Evolutionary conservation across 1,284 basidiomycete species (phyloP).

Genomic region (Puccinia coronata): DNA sequence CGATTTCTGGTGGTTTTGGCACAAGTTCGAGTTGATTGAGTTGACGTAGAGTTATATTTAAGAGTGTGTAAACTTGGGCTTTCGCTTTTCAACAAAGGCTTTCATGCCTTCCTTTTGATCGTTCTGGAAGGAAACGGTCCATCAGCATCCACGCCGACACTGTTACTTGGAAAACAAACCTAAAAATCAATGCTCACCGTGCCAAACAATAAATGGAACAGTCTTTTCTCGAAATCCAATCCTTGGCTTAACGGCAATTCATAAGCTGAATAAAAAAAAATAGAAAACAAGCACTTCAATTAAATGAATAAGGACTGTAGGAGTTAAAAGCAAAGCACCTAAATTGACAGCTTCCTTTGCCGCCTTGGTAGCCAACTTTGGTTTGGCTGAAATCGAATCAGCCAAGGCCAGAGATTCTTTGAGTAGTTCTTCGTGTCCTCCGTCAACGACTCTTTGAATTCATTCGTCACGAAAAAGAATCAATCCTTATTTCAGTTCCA

Average conservation of each 20-base stretch:
- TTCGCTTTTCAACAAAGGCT: conserved; percentile 97
- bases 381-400: conserved; percentile 77
- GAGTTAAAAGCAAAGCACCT: conserved; percentile 61
- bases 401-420: conserved; percentile 85
- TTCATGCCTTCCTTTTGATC: conserved; percentile 98
- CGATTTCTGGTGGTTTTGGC: too few relatives aligned
- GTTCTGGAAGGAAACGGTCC: conserved; percentile 58
- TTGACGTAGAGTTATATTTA: too few relatives aligned
- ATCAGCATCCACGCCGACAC: neutral
- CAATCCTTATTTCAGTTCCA: neutral
- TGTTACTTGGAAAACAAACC: neutral
- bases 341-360: conserved; percentile 95
- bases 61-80: conserved; percentile 68
- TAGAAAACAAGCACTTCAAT: neutral
- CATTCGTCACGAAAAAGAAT: conserved; percentile 66
- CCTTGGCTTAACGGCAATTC: conserved; percentile 82
- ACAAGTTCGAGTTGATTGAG: too few relatives aligned
- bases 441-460: conserved; percentile 62
- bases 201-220: conserved; percentile 91
- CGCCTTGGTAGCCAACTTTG: conserved; percentile 80
- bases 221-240: conserved; percentile 78
- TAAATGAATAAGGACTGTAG: neutral
- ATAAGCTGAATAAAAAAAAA: conserved; percentile 66
- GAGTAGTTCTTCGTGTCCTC: conserved; percentile 73
- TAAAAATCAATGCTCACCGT: conserved; percentile 62